These are phyloP conservation scores for Cryptococcus sp. DNA, from an alignment of 1,284 basidiomycete genomes.

Conservation along the genomic window DNA sequence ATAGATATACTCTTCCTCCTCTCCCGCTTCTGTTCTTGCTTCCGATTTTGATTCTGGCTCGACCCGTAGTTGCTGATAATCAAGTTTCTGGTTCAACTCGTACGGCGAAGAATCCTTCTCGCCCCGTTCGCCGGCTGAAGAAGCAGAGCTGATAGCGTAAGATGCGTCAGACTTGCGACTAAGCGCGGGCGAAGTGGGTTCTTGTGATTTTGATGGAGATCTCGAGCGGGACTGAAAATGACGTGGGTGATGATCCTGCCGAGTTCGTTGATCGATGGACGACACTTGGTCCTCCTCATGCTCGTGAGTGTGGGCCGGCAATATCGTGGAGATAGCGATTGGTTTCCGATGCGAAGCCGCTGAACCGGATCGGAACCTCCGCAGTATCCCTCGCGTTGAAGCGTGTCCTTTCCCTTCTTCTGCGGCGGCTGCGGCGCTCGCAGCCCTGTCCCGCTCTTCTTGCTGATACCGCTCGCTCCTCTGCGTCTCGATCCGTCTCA, in stretches of 20 bases:
- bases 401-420: not conserved
- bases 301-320: constrained; percentile 5
- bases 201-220: not conserved
- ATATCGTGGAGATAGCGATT: constrained; percentile 7
- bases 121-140: not conserved
- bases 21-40: not conserved
- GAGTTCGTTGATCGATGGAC: not conserved
- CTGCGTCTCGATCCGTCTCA: constrained; percentile 37
- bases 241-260: not conserved
- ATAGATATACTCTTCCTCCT: constrained; percentile 23
- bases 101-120: not conserved
- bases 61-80: too few species aligned
- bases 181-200: not conserved
- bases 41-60: not conserved
- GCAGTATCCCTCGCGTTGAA: constrained; percentile 12
- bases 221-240: not conserved
- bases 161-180: constrained; percentile 2
- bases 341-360: constrained; percentile 10
- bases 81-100: too few species aligned
- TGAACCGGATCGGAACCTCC: constrained; percentile 17
- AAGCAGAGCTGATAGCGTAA: not conserved
- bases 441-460: constrained; percentile 20
- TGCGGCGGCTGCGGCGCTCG: constrained; percentile 9
- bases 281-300: constrained; percentile 4
- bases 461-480: constrained; percentile 28